Evolutionary conservation across 768 basidiomycete genomes (phyloP).

Genomic region (Leucosporidium yakuticum): DNA sequence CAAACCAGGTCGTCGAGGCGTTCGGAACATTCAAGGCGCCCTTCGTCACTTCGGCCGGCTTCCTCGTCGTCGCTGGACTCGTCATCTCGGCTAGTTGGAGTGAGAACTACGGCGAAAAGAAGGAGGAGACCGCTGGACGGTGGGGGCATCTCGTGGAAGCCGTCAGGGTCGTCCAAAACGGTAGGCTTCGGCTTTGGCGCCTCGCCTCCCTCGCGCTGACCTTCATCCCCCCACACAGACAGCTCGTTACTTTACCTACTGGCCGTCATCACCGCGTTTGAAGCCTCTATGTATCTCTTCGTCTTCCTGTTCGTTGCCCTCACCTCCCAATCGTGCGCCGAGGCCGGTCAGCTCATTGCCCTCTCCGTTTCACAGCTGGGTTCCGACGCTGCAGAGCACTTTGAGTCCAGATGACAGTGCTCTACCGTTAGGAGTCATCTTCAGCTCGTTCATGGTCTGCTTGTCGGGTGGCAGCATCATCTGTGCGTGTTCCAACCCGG

Average conservation of each 20-base stretch:
- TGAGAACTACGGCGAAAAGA: slow-evolving; percentile 60
- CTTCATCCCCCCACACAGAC: background rate
- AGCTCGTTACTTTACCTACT: background rate
- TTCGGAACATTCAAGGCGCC: slow-evolving; percentile 57
- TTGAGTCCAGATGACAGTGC: background rate
- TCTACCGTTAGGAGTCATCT: background rate
- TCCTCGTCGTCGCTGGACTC: slow-evolving; percentile 55
- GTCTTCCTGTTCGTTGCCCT: slow-evolving; percentile 37
- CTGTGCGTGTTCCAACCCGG: background rate
- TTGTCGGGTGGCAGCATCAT: background rate
- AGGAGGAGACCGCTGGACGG: slow-evolving; percentile 21
- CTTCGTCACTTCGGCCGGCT: slow-evolving; percentile 58
- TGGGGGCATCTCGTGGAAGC: background rate
- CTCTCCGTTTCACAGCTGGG: background rate
- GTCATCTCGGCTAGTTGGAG: slow-evolving; percentile 58
- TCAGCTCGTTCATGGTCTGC: background rate
- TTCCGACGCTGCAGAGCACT: background rate
- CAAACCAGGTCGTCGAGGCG: slow-evolving; percentile 58
- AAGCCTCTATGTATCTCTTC: slow-evolving; percentile 1
- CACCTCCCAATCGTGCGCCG: background rate
- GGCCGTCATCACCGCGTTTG: background rate
- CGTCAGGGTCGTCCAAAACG: background rate
- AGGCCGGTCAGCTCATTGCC: background rate
- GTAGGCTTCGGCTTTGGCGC: background rate
- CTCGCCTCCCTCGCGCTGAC: background rate